Base-by-base conservation (phyloP, 768 basidiomycete species). In the Naematelia encephala region DNA sequence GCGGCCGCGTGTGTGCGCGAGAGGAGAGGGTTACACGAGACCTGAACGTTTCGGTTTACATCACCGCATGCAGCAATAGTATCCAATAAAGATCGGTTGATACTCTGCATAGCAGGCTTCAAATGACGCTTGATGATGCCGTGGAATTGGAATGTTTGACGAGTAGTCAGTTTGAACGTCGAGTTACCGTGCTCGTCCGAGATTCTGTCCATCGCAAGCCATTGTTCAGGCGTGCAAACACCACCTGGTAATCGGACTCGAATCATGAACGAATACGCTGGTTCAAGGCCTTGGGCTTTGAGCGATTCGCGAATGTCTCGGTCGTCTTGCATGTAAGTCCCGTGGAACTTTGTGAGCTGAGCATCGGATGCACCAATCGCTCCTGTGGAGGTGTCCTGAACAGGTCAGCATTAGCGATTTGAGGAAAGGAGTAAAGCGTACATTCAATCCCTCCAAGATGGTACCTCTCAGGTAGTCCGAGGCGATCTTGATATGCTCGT, bases 121-220 rank as follows among this genome's bases (percentile, higher is more conserved):
- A 99, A 79, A 76, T 99, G 91, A 63, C 84, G 84, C 82, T 99
- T 99, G 81, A 99, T 91, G 68, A 99, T 90, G 56, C 96, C 96
- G 77, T 99, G 96, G 83, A 96, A 98, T 79, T 99, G 96, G 87
- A 98, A 99, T 10, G 96, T 99, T 77, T 91, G 86, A 62, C 96
- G 83, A 29, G 96, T 99, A 48, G 96, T 99, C 65, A 99, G 86
- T 82, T 99, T 99, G 80, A 98, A 88, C 4, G 93, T 91, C 47
- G 88, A 86, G 61, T 85, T 88, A 4, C 91, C 96, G 76, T 92
- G 90, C 76, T 91, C 90, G 74, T 98, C 96, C 54, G 96, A 85
- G 67, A 99, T 97, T 68, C 87, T 87, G 79, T 97, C 91, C 86
- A 99, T 91, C 66, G 87, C 84, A 51, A 93, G 80, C 96, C 96